Evolutionary conservation across 2,329 filamentous ascomycete genomes (phyloP), one percentile per base, ranked within the genome.

Genomic region (Ophiostoma triangulosporum): DNA sequence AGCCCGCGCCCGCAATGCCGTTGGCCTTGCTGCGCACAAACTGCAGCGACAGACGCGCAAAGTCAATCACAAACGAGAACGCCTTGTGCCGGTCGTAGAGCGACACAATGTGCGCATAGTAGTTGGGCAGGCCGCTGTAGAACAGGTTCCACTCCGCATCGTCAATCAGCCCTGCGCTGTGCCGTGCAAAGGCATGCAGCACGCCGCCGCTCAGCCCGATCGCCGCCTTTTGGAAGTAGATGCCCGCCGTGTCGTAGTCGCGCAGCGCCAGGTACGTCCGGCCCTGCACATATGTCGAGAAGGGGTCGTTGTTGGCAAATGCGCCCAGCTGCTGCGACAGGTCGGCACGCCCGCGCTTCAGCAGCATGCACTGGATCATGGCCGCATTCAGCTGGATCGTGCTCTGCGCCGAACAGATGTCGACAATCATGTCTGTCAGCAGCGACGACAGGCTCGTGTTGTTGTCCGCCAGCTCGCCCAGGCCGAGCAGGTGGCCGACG

Each of bases 71-170:
- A 62, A 85, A 86, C 1, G 86, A 85, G 65, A 86, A 87, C 0
- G 84, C 81, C 60, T 83, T 85, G 43, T 80, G 77, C 60, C 78
- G 79, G 64, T 96, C 90, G 63, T 86, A 97, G 1, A 98, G 74
- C 20, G 80, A 76, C 12, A 90, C 78, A 50, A 97, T 78, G 65
- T 98, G 93, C 40, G 84, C 81, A 66, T 94, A 94, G 69, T 96
- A 98, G 58, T 79, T 82, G 5, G 88, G 78, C 38, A 90, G 74
- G 1, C 91, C 93, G 54, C 80, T 79, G 63, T 89, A 78, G 24
- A 84, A 66, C 6, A 80, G 67, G 32, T 75, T 77, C 73, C 83
- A 84, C 59, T 95, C 88, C 2, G 83, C 80, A 24, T 88, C 80
- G 52, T 86, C 82, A 22, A 97, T 74, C 14, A 95, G 76, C 8